These are phyloP conservation scores for Boletus edulis DNA, from an alignment of 768 basidiomycete genomes.

Conservation along the genomic window DNA sequence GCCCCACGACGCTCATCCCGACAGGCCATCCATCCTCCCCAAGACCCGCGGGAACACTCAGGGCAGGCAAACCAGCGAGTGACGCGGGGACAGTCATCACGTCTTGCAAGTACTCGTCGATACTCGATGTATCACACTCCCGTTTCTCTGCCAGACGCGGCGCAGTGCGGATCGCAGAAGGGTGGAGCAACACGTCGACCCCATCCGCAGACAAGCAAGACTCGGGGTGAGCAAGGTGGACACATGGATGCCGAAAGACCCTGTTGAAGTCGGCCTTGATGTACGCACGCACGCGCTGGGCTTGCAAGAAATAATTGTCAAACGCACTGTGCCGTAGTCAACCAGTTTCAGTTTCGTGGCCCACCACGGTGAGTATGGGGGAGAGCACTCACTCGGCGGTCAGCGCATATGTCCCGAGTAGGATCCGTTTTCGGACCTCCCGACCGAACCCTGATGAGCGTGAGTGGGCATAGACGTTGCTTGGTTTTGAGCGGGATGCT, in stretches of 20 bases:
- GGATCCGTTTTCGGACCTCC: slow-evolving; percentile 83
- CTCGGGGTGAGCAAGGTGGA: slow-evolving; percentile 32
- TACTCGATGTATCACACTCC: slow-evolving; percentile 11
- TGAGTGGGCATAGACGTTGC: slow-evolving; percentile 59
- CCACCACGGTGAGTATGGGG: neutral
- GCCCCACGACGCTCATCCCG: slow-evolving; percentile 79
- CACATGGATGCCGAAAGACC: slow-evolving; percentile 62
- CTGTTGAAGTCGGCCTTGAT: slow-evolving; percentile 72
- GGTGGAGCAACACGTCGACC: slow-evolving; percentile 84
- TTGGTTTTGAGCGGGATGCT: slow-evolving; percentile 46
- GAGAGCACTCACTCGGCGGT: slow-evolving; percentile 73
- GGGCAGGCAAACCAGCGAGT: slow-evolving; percentile 81
- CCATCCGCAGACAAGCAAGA: slow-evolving; percentile 17
- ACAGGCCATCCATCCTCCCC: slow-evolving; percentile 72
- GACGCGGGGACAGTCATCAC: slow-evolving; percentile 91
- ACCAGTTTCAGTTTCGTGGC: neutral
- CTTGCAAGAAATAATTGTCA: slow-evolving; percentile 95
- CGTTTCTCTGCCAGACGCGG: slow-evolving; percentile 44
- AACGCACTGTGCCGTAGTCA: slow-evolving; percentile 63
- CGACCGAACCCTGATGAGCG: slow-evolving; percentile 73
- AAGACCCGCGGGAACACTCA: slow-evolving; percentile 62
- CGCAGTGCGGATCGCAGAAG: slow-evolving; percentile 84
- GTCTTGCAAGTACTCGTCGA: slow-evolving; percentile 83
- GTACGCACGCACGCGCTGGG: slow-evolving; percentile 72
- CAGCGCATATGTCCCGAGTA: slow-evolving; percentile 89